Conservation (phyloP, 2,329 filamentous ascomycete genomes). For the Didymellaceae sp. region DNA sequence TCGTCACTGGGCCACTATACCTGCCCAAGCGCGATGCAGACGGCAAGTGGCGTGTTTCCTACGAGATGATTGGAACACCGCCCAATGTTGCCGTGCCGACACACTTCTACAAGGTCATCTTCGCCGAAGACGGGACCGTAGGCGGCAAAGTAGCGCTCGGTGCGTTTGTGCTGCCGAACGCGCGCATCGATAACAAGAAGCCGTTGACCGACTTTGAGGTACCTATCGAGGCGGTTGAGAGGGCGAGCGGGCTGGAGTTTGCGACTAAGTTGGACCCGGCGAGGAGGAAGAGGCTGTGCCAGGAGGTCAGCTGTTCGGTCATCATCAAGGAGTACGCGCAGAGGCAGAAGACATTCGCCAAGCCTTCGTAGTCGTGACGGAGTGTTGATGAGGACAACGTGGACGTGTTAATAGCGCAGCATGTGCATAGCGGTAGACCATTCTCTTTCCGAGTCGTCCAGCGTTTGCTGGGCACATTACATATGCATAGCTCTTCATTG, state of each 20-base stretch:
- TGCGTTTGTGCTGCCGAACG: constrained; percentile 95
- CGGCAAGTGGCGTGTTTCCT: constrained; percentile 93
- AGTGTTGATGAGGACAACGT: no score
- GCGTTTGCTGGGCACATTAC: constrained; percentile 1
- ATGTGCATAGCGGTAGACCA: constrained; percentile 18
- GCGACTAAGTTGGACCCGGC: constrained; percentile 76
- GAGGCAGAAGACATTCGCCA: constrained; percentile 57
- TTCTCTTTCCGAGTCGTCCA: not conserved
- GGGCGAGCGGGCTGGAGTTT: constrained; percentile 91
- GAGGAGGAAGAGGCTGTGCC: constrained; percentile 79
- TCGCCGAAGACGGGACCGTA: constrained; percentile 79
- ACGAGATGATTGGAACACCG: constrained; percentile 93
- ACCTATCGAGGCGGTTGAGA: constrained; percentile 88
- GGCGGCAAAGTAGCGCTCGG: constrained; percentile 78
- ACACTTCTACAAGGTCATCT: constrained; percentile 99
- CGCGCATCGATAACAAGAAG: constrained; percentile 84
- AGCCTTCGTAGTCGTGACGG: constrained; percentile 16
- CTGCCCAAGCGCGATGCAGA: constrained; percentile 86
- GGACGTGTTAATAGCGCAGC: not conserved
- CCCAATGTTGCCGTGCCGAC: constrained; percentile 96
- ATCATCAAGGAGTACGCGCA: constrained; percentile 80
- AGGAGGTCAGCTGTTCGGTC: constrained; percentile 83
- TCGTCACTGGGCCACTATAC: constrained; percentile 94
- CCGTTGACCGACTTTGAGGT: constrained; percentile 92
- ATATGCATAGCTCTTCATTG: constrained; percentile 22